Percentiles rank a stretch among this genome's conserved stretches.
Evolutionary conservation across 2,329 filamentous ascomycete genomes (phyloP).

Genomic region (Neofusicoccum sp.): DNA sequence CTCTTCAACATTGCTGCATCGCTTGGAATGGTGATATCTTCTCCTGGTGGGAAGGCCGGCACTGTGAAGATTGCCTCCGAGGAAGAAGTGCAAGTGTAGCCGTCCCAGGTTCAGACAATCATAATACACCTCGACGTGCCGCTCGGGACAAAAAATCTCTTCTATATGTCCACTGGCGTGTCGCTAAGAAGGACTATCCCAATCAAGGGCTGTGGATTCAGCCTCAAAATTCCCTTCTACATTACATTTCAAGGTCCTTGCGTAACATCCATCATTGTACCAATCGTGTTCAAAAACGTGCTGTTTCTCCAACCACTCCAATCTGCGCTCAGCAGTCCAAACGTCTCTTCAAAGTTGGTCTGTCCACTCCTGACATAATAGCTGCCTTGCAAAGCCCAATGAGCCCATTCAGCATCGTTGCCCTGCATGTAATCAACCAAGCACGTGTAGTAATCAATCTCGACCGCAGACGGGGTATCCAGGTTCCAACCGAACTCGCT

Average conservation of each 20-base stretch:
- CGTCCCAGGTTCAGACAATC: too few species aligned
- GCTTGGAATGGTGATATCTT: conserved; percentile 16
- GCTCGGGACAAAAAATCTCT: too few species aligned
- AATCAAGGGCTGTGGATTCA: too few species aligned
- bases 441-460: conserved; percentile 52
- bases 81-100: background rate
- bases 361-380: conserved; percentile 57
- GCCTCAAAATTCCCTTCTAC: background rate
- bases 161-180: too few species aligned
- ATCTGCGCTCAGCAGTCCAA: conserved; percentile 49
- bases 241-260: conserved; percentile 37
- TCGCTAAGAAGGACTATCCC: too few species aligned
- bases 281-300: conserved; percentile 34
- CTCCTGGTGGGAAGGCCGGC: background rate
- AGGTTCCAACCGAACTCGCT: conserved; percentile 56
- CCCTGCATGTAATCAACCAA: conserved; percentile 52
- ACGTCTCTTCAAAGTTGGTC: conserved; percentile 54
- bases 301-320: conserved; percentile 45
- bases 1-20: conserved; percentile 24
- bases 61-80: background rate
- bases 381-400: conserved; percentile 59
- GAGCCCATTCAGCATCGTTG: conserved; percentile 60
- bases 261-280: conserved; percentile 41
- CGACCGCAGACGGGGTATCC: conserved; percentile 45
- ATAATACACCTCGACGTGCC: too few species aligned